Conservation (phyloP, 2,329 filamentous ascomycete genomes). For the Apiospora malaysiana region DNA sequence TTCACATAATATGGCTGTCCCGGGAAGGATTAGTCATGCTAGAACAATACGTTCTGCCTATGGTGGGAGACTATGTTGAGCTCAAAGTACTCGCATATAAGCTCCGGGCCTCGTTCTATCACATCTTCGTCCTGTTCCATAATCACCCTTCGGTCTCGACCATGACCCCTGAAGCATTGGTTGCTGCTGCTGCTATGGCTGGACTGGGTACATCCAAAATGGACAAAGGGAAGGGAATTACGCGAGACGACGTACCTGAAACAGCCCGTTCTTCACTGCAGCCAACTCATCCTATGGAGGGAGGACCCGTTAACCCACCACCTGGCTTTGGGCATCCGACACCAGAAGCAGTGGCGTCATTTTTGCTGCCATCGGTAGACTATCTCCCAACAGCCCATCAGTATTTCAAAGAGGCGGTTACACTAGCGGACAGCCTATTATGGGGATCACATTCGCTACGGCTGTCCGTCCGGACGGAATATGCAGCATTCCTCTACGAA, state of each 20-base stretch:
- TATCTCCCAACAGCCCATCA: slow-evolving; percentile 83
- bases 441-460: slow-evolving; percentile 90
- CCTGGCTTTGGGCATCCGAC: slow-evolving; percentile 56
- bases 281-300: slow-evolving; percentile 57
- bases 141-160: slow-evolving; percentile 81
- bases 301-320: slow-evolving; percentile 63
- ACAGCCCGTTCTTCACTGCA: slow-evolving; percentile 53
- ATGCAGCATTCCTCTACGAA: slow-evolving; percentile 91
- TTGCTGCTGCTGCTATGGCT: slow-evolving; percentile 35
- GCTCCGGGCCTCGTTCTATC: slow-evolving; percentile 90
- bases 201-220: slow-evolving; percentile 41
- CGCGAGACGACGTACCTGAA: slow-evolving; percentile 48
- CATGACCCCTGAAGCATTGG: slow-evolving; percentile 55
- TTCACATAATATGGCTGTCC: slow-evolving; percentile 93
- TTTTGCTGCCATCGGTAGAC: slow-evolving; percentile 78
- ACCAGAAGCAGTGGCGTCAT: slow-evolving; percentile 63
- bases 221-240: slow-evolving; percentile 57
- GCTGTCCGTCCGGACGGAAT: slow-evolving; percentile 89
- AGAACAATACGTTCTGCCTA: slow-evolving; percentile 86
- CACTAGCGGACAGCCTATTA: slow-evolving; percentile 75
- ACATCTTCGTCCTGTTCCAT: slow-evolving; percentile 96
- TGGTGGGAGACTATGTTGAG: slow-evolving; percentile 78
- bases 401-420: slow-evolving; percentile 79
- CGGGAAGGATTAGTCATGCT: slow-evolving; percentile 88
- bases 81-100: slow-evolving; percentile 91